phyloP scores from a whole-genome alignment of 1,284 basidiomycete genomes.

The Malassezia arunalokei region DNA sequence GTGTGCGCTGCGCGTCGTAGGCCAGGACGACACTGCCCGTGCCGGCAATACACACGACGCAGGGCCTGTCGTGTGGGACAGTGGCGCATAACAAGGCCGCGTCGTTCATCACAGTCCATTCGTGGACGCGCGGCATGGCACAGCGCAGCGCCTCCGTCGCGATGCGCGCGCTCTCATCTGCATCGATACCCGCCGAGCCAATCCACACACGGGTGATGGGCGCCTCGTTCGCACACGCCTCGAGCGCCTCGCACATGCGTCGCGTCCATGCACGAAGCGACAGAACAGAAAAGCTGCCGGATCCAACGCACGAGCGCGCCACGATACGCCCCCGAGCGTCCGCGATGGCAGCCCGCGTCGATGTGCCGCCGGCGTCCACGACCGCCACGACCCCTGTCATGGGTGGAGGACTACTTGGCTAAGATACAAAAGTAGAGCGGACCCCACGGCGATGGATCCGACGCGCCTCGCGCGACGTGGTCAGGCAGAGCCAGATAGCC shows the following conservation, averaged over 20 bases:
- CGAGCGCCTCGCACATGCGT: neutral
- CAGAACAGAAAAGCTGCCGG: constrained; percentile 21
- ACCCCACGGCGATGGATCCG: constrained; percentile 2
- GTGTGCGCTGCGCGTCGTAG: constrained; percentile 11
- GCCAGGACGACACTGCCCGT: constrained; percentile 30
- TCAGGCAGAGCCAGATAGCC: constrained; percentile 5
- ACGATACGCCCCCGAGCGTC: constrained; percentile 15
- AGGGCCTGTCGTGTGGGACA: neutral
- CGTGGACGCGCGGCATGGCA: neutral
- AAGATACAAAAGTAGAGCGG: constrained; percentile 9
- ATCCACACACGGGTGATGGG: constrained; percentile 15
- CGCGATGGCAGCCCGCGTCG: constrained; percentile 19
- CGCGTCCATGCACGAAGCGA: constrained; percentile 9
- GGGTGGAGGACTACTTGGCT: neutral
- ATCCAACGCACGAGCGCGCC: constrained; percentile 17
- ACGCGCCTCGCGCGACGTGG: neutral
- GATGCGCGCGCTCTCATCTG: neutral
- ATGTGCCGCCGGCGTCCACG: constrained; percentile 29
- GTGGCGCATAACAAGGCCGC: constrained; percentile 19
- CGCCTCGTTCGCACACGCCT: too few relatives aligned
- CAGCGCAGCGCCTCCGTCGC: neutral
- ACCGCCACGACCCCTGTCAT: constrained; percentile 9
- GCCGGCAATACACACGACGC: constrained; percentile 27
- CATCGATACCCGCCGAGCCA: constrained; percentile 19
- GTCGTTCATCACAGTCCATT: constrained; percentile 26